A percentile compares a stretch with the other conserved stretches of the same genome.
phyloP scores from a whole-genome alignment of 495 filamentous ascomycete genomes.

The Penicillium desertorum region DNA sequence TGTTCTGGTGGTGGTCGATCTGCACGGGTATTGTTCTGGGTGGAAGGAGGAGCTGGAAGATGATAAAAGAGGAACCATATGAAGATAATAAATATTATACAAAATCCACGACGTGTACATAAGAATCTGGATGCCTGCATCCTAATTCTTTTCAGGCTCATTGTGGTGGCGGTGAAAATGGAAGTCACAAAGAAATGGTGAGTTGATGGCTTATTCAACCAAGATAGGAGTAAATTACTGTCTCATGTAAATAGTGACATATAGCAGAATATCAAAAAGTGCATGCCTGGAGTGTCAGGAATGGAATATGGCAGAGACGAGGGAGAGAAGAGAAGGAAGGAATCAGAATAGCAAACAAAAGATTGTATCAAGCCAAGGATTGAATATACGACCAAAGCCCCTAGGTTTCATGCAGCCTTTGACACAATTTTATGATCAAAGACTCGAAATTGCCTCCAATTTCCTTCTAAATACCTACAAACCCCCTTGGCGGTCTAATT shows the following conservation, averaged over 20 bases:
- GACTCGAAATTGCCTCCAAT: neutral
- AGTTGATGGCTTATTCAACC: neutral
- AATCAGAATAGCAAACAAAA: neutral
- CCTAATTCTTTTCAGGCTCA: neutral
- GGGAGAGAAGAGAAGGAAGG: neutral
- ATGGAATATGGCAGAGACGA: neutral
- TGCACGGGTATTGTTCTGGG: constrained; percentile 2
- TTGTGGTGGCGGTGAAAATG: neutral
- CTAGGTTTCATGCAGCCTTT: neutral
- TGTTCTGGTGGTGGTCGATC: constrained; percentile 6
- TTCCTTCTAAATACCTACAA: neutral
- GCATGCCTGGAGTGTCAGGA: neutral
- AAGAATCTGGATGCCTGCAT: neutral
- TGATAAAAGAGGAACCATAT: constrained; percentile 6
- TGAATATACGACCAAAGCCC: neutral
- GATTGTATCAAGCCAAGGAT: neutral
- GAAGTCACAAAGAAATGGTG: neutral
- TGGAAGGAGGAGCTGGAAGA: constrained; percentile 4
- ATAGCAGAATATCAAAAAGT: neutral
- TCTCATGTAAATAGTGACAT: neutral
- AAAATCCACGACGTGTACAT: neutral
- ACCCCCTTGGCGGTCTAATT: neutral
- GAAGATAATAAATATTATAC: neutral
- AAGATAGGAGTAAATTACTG: neutral
- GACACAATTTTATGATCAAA: neutral